Percentiles rank a stretch among this genome's conserved stretches.
These are phyloP conservation scores for Acrocalymma vagum DNA, from an alignment of 2,329 filamentous ascomycete genomes.

Conservation along the genomic window DNA sequence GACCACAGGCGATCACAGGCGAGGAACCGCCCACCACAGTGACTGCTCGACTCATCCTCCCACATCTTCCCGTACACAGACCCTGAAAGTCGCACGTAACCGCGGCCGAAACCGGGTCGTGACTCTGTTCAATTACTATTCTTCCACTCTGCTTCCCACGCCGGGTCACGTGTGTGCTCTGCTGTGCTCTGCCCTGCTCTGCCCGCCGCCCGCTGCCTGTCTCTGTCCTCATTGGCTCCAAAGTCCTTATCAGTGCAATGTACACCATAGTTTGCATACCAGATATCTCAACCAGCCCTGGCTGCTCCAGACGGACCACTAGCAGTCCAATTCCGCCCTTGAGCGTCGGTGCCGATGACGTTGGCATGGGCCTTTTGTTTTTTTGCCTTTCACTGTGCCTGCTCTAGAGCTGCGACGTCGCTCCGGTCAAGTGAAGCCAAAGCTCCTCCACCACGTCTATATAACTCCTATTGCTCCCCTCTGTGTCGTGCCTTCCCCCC, in stretches of 20 bases:
- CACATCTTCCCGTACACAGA: conserved; percentile 6
- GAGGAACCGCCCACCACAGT: neutral
- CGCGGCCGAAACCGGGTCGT: conserved; percentile 17
- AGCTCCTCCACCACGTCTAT: conserved; percentile 31
- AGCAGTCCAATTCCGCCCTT: conserved; percentile 76
- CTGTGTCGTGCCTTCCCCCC: conserved; percentile 15
- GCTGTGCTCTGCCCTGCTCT: conserved; percentile 32
- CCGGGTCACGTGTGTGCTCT: conserved; percentile 30
- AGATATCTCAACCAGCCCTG: conserved; percentile 27
- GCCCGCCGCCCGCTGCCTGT: conserved; percentile 6
- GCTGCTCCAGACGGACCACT: conserved; percentile 43
- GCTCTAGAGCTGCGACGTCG: too few relatives aligned
- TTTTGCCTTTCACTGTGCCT: conserved; percentile 19
- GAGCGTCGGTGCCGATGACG: conserved; percentile 89
- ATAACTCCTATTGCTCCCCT: conserved; percentile 29
- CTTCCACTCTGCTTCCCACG: conserved; percentile 19
- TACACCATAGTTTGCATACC: conserved; percentile 45
- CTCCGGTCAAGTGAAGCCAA: too few relatives aligned
- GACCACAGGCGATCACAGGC: too few relatives aligned
- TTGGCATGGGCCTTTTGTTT: conserved; percentile 56
- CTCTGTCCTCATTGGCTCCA: conserved; percentile 39
- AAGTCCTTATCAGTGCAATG: conserved; percentile 41
- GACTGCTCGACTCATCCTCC: conserved; percentile 1
- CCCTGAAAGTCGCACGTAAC: conserved; percentile 29
- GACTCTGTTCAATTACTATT: conserved; percentile 36